phyloP scores from a whole-genome alignment of 345 rosid genomes.

The Hypericum androsaemum region DNA sequence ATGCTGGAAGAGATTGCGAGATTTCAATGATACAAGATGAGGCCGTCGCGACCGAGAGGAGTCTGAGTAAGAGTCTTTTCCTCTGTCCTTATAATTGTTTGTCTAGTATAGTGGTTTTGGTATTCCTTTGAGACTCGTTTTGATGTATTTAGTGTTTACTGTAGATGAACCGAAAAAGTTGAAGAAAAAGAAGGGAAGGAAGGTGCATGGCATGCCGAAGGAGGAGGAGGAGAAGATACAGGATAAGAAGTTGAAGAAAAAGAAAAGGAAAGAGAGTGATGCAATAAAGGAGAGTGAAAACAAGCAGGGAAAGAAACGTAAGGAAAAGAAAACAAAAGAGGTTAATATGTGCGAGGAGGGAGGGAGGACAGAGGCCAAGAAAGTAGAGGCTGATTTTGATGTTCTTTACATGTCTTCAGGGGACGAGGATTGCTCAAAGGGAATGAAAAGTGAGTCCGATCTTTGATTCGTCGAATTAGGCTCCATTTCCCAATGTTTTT shows the following conservation, averaged over 20 bases:
- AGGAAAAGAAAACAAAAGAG: slow-evolving; percentile 24
- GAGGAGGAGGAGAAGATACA: too few species aligned
- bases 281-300: not conserved
- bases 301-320: not conserved
- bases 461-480: not conserved
- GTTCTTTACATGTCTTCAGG: slow-evolving; percentile 62
- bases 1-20: too few species aligned
- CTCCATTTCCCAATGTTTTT: too few species aligned
- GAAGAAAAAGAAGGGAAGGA: not conserved
- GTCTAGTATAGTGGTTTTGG: not conserved
- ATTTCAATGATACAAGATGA: too few species aligned
- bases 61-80: too few species aligned
- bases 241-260: not conserved
- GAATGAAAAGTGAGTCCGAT: slow-evolving; percentile 53
- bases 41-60: too few species aligned
- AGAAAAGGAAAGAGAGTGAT: not conserved
- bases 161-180: slow-evolving; percentile 19
- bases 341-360: not conserved
- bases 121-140: not conserved
- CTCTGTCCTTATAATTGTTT: not conserved
- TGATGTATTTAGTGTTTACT: slow-evolving; percentile 4
- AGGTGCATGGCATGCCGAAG: too few species aligned
- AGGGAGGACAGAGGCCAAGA: too few species aligned
- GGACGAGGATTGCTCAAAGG: slow-evolving; percentile 55
- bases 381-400: slow-evolving; percentile 1